These are phyloP conservation scores for Saturnispora dispora DNA, from an alignment of 805 yeast genomes.

Conservation along the genomic window DNA sequence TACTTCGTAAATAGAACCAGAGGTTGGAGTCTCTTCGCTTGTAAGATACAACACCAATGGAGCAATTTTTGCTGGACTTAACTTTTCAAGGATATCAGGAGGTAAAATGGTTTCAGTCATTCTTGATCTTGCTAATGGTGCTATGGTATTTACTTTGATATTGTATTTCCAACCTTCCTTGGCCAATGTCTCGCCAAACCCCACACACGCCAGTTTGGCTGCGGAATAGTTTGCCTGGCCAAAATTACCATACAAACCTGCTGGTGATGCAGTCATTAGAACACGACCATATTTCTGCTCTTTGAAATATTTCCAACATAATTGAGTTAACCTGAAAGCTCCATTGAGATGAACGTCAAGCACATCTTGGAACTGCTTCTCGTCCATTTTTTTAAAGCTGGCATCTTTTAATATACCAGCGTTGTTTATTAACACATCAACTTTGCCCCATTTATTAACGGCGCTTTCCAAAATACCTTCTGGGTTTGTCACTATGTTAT, in stretches of 20 bases:
- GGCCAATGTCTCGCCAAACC: constrained; percentile 88
- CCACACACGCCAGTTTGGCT: constrained; percentile 84
- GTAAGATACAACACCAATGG: constrained; percentile 79
- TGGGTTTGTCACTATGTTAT: constrained; percentile 76
- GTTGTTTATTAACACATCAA: constrained; percentile 83
- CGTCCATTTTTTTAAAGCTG: constrained; percentile 78
- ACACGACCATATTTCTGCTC: constrained; percentile 83
- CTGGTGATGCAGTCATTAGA: constrained; percentile 92
- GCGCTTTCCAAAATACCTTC: constrained; percentile 82
- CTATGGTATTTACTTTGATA: constrained; percentile 78
- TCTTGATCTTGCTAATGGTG: constrained; percentile 91
- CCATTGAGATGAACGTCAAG: constrained; percentile 86
- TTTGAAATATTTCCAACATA: constrained; percentile 88
- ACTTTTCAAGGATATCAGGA: constrained; percentile 67
- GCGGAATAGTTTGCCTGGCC: constrained; percentile 96
- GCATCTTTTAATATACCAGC: constrained; percentile 93
- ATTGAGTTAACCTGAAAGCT: constrained; percentile 71
- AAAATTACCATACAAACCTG: constrained; percentile 93
- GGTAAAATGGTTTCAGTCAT: constrained; percentile 92
- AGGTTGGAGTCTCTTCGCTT: constrained; percentile 52
- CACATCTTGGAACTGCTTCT: constrained; percentile 68
- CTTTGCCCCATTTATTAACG: constrained; percentile 74
- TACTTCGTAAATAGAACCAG: constrained; percentile 77
- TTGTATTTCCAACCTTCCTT: constrained; percentile 86
- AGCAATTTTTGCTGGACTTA: constrained; percentile 84